Evolutionary conservation across 1,284 basidiomycete species (phyloP).

Genomic region (Trametes pubescens): DNA sequence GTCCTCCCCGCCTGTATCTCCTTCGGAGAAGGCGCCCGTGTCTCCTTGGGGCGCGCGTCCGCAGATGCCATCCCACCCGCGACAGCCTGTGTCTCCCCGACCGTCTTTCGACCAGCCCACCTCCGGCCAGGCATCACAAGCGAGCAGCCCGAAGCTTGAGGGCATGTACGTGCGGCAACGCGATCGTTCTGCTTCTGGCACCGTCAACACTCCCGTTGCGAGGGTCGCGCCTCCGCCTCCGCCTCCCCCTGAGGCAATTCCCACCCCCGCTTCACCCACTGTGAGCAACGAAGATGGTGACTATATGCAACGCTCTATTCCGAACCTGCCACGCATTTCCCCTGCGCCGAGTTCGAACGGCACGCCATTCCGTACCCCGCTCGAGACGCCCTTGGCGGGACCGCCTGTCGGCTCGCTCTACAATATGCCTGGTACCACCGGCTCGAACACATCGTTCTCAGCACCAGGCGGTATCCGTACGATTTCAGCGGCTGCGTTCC

Average conservation of each 20-base stretch:
- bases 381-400: slow-evolving; percentile 44
- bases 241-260: slow-evolving; percentile 13
- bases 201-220: slow-evolving; percentile 17
- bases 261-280: slow-evolving; percentile 21
- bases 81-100: slow-evolving; percentile 28
- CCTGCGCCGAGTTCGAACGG: slow-evolving; percentile 38
- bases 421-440: slow-evolving; percentile 39
- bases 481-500: slow-evolving; percentile 80
- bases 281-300: slow-evolving; percentile 27
- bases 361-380: slow-evolving; percentile 48
- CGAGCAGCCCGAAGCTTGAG: slow-evolving; percentile 29
- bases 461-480: slow-evolving; percentile 53
- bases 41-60: slow-evolving; percentile 22
- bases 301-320: slow-evolving; percentile 18
- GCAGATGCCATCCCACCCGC: slow-evolving; percentile 32
- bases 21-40: slow-evolving; percentile 26
- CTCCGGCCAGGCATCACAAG: slow-evolving; percentile 6
- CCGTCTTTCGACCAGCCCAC: slow-evolving; percentile 22
- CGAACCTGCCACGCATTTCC: slow-evolving; percentile 22
- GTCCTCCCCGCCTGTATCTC: slow-evolving; percentile 47
- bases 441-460: slow-evolving; percentile 47
- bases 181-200: slow-evolving; percentile 23
- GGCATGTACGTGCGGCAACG: slow-evolving; percentile 35
- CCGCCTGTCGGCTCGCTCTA: slow-evolving; percentile 33
- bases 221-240: slow-evolving; percentile 5